Evolutionary conservation across 441 rosid genomes (phyloP).

Genomic region (Adansonia gregorii): DNA sequence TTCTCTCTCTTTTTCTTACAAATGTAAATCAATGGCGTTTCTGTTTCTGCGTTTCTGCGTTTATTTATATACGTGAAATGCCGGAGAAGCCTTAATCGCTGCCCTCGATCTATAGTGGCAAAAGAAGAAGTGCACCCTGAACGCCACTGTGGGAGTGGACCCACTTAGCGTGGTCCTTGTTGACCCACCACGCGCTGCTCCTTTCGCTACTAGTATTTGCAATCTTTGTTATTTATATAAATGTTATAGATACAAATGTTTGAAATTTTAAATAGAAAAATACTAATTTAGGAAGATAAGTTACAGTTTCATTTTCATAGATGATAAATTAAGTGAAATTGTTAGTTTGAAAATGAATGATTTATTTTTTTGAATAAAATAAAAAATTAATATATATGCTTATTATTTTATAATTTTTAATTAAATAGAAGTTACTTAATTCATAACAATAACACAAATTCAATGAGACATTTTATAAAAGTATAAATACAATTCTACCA

Average conservation of each 20-base stretch:
- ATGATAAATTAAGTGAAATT: not conserved
- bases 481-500: too few species aligned
- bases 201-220: not conserved
- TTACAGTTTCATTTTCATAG: too few species aligned
- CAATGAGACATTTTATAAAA: not conserved
- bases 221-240: too few species aligned
- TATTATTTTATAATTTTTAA: too few species aligned
- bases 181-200: constrained; percentile 32
- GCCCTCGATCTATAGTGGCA: constrained; percentile 27
- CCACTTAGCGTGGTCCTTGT: constrained; percentile 13
- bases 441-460: too few species aligned
- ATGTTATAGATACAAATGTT: not conserved
- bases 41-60: not conserved
- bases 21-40: not conserved
- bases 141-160: constrained; percentile 13
- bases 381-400: too few species aligned
- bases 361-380: too few species aligned
- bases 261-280: not conserved
- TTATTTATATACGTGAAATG: not conserved
- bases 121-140: not conserved
- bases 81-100: constrained; percentile 15
- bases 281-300: not conserved
- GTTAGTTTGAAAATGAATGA: too few species aligned
- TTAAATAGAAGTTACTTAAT: too few species aligned
- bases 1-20: not conserved